These are phyloP conservation scores for Sphaerosporella brunnea DNA, from an alignment of 495 filamentous ascomycete genomes.

Conservation along the genomic window DNA sequence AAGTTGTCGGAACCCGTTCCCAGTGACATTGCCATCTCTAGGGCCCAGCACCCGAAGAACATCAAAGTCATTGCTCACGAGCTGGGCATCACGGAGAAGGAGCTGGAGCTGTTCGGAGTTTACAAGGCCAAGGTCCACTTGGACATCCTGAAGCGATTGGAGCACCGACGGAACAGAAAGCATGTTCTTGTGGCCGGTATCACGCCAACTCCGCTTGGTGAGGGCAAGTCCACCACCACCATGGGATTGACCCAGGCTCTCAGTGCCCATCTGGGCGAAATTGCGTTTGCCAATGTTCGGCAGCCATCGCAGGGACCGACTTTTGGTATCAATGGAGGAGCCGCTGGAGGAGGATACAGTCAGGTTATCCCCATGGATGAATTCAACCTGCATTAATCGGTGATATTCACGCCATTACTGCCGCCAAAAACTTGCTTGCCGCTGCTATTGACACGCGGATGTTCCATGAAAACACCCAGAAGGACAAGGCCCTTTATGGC, in stretches of 20 bases:
- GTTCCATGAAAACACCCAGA: conserved; percentile 91
- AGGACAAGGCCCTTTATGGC: conserved; percentile 73
- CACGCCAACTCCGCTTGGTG: conserved; percentile 86
- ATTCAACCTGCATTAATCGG: conserved; percentile 96
- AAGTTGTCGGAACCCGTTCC: conserved; percentile 63
- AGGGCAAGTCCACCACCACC: conserved; percentile 98
- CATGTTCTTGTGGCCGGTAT: conserved; percentile 91
- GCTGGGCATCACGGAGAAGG: conserved; percentile 68
- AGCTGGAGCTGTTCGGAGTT: conserved; percentile 84
- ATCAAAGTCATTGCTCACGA: conserved; percentile 71
- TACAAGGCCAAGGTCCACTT: conserved; percentile 92
- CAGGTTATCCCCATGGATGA: conserved; percentile 99
- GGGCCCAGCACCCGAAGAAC: conserved; percentile 73
- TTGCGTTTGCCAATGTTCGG: conserved; percentile 89
- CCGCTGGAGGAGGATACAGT: conserved; percentile 90
- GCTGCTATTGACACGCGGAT: conserved; percentile 95
- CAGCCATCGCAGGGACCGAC: conserved; percentile 95
- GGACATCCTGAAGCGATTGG: conserved; percentile 57
- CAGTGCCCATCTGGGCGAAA: conserved; percentile 65
- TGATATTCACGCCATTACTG: conserved; percentile 93
- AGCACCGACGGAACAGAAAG: conserved; percentile 68
- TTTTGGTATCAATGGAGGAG: conserved; percentile 96
- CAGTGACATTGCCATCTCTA: conserved; percentile 82
- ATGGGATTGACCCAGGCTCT: conserved; percentile 87
- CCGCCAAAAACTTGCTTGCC: conserved; percentile 91